A percentile compares a stretch with the other conserved stretches of the same genome.
Evolutionary conservation across 208 protist genomes (phyloP).

Genomic region (Angomonas deanei): DNA sequence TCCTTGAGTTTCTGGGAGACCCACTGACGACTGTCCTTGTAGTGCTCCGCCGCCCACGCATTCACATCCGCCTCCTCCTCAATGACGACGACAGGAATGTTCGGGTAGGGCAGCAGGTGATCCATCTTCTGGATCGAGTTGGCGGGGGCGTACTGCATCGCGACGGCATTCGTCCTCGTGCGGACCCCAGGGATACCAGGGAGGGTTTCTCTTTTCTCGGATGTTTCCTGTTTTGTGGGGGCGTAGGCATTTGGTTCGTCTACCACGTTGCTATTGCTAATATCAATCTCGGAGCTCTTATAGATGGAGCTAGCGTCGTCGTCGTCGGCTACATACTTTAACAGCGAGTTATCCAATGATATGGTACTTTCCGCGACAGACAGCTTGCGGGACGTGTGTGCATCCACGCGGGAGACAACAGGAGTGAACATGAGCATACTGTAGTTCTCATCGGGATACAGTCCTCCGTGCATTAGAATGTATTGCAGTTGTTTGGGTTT

Average conservation of each 20-base stretch:
- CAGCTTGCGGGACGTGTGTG: not conserved
- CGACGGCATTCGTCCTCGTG: slow-evolving; percentile 40
- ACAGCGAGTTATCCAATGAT: not conserved
- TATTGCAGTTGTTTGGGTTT: slow-evolving; percentile 44
- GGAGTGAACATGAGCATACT: slow-evolving; percentile 73
- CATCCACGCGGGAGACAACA: slow-evolving; percentile 17
- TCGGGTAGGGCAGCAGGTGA: slow-evolving; percentile 53
- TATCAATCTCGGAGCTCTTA: not conserved
- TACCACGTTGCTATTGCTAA: not conserved
- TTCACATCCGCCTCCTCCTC: slow-evolving; percentile 37
- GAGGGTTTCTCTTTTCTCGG: slow-evolving; percentile 7
- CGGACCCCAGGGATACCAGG: slow-evolving; percentile 30
- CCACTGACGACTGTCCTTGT: slow-evolving; percentile 56
- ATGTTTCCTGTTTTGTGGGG: not conserved
- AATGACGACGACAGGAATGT: slow-evolving; percentile 62
- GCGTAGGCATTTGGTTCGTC: slow-evolving; percentile 11
- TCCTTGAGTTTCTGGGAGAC: slow-evolving; percentile 43
- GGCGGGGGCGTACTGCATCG: slow-evolving; percentile 50
- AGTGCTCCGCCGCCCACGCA: slow-evolving; percentile 62
- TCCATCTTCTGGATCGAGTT: slow-evolving; percentile 41
- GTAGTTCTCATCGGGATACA: slow-evolving; percentile 51
- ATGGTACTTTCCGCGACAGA: not conserved
- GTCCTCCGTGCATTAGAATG: slow-evolving; percentile 76
- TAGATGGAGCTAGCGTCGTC: not conserved
- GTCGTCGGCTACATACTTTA: not conserved